Conservation (phyloP, 2,329 filamentous ascomycete species). For the Curvularia spicifera region DNA sequence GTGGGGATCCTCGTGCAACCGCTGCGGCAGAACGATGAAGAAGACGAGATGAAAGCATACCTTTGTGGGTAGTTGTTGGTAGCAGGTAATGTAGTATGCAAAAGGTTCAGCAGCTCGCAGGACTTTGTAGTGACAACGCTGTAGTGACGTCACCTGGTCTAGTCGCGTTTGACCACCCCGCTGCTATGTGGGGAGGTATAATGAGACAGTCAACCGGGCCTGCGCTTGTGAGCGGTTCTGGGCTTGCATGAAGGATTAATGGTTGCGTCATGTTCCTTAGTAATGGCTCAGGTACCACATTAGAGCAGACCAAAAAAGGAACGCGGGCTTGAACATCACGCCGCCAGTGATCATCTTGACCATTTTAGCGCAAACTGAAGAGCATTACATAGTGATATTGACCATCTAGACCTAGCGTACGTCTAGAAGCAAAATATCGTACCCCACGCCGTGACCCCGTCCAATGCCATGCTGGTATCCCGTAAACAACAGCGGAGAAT, state of each 20-base stretch:
- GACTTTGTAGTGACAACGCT: conserved; percentile 21
- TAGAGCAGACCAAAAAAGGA: not conserved
- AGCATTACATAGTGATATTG: conserved; percentile 28
- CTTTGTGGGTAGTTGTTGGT: conserved; percentile 10
- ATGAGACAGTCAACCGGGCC: conserved; percentile 9
- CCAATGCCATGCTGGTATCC: conserved; percentile 31
- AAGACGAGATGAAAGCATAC: conserved; percentile 21
- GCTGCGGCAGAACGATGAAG: conserved; percentile 15
- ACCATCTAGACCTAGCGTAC: conserved; percentile 26
- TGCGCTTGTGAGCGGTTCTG: conserved; percentile 9
- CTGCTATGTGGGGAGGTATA: conserved; percentile 18
- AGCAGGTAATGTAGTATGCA: conserved; percentile 10
- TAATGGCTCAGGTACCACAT: conserved; percentile 2
- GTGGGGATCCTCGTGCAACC: conserved; percentile 11
- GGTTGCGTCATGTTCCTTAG: conserved; percentile 19
- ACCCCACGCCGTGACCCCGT: conserved; percentile 24
- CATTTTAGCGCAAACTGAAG: conserved; percentile 7
- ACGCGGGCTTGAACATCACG: conserved; percentile 1
- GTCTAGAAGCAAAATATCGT: conserved; percentile 27
- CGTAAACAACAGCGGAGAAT: conserved; percentile 23
- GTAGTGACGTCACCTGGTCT: conserved; percentile 26
- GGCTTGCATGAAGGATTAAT: conserved; percentile 10
- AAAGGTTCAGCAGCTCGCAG: conserved; percentile 14
- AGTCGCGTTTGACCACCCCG: conserved; percentile 15
- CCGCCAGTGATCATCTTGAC: not conserved